Evolutionary conservation across 164 flowering plant genomes (phyloP).

Genomic region (Dillenia suffruticosa): DNA sequence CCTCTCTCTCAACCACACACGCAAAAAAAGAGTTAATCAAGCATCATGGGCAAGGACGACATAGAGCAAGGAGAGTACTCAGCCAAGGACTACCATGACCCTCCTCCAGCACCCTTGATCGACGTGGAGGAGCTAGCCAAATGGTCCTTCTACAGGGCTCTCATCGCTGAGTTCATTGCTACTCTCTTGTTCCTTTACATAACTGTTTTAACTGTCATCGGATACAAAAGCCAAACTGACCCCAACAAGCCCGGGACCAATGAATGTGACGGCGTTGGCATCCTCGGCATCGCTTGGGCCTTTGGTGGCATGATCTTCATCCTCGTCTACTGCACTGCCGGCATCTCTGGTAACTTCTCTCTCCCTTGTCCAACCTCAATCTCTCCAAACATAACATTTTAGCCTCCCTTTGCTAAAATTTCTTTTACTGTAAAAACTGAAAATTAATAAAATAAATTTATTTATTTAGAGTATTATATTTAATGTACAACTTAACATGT

Average conservation of each 20-base stretch:
- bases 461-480: no score
- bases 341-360: constrained; percentile 69
- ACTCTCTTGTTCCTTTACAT: constrained; percentile 78
- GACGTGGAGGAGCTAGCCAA: constrained; percentile 54
- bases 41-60: constrained; percentile 63
- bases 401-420: no score
- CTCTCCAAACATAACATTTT: no score
- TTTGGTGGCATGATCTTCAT: constrained; percentile 95
- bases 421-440: no score
- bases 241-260: constrained; percentile 3
- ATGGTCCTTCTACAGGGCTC: constrained; percentile 86
- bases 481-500: no score
- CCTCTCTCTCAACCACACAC: neutral
- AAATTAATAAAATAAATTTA: no score
- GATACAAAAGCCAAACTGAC: constrained; percentile 55
- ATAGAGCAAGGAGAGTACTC: constrained; percentile 35
- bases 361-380: neutral
- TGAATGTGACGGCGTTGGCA: constrained; percentile 73
- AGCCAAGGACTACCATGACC: constrained; percentile 82
- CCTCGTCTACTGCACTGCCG: constrained; percentile 97
- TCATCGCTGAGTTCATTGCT: constrained; percentile 84
- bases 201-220: constrained; percentile 73
- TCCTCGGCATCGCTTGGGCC: constrained; percentile 95
- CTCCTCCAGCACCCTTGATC: constrained; percentile 76
- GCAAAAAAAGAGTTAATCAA: no score